Evolutionary conservation across 768 basidiomycete genomes (phyloP).

Genomic region (Crepidotus variabilis): DNA sequence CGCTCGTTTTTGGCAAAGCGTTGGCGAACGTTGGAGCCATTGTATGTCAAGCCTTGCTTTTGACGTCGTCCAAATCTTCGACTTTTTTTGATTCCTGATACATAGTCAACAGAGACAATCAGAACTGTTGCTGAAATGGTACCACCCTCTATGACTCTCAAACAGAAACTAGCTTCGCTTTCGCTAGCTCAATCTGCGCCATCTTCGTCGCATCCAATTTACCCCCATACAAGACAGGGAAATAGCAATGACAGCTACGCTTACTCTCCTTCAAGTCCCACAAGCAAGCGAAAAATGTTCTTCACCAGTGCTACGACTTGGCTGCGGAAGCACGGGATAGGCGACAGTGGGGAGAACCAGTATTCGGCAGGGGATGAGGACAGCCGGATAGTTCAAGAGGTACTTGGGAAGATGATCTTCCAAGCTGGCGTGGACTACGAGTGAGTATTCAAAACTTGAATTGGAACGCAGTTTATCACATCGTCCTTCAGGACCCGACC

Average conservation of each 20-base stretch:
- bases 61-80: not conserved
- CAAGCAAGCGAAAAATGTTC: constrained; percentile 21
- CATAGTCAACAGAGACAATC: not conserved
- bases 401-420: constrained; percentile 72
- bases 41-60: not conserved
- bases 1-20: not conserved
- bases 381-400: constrained; percentile 57
- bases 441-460: constrained; percentile 40
- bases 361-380: constrained; percentile 48
- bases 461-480: not conserved
- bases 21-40: not conserved
- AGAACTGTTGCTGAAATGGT: constrained; percentile 3
- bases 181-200: constrained; percentile 52
- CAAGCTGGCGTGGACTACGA: constrained; percentile 90
- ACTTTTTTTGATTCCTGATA: not conserved
- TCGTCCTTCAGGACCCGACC: constrained; percentile 64
- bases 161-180: constrained; percentile 64
- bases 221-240: constrained; percentile 8
- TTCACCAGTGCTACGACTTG: constrained; percentile 46
- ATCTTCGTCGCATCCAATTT: constrained; percentile 26
- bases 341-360: constrained; percentile 20
- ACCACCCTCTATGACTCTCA: constrained; percentile 42
- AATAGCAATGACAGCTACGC: constrained; percentile 10
- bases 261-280: constrained; percentile 14
- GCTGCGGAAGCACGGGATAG: constrained; percentile 32